Conservation (phyloP, 78 protist species). For the Dictyostelium intermedium region DNA sequence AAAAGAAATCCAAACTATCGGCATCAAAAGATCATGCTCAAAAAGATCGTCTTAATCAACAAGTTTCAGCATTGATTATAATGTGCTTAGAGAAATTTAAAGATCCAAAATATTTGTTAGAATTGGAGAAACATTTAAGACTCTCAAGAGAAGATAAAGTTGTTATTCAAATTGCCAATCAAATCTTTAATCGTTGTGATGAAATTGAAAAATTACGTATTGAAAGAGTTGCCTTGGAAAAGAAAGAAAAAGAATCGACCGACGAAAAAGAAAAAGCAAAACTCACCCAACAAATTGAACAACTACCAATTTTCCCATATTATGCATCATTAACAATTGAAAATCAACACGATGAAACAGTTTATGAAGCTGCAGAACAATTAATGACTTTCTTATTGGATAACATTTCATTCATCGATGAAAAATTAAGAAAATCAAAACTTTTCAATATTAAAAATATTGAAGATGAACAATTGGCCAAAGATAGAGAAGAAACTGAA, state of each 20-base stretch:
- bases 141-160: constrained; percentile 39
- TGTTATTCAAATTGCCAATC: constrained; percentile 3
- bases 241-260: not conserved
- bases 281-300: not conserved
- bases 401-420: constrained; percentile 28
- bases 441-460: constrained; percentile 22
- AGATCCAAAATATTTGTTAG: constrained; percentile 58
- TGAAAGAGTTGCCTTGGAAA: not conserved
- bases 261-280: not conserved
- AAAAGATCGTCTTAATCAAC: not conserved
- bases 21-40: not conserved
- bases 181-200: constrained; percentile 36
- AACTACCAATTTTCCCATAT: constrained; percentile 41
- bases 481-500: not conserved
- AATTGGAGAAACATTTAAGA: constrained; percentile 45
- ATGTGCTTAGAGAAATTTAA: constrained; percentile 70
- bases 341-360: constrained; percentile 35
- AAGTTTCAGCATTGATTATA: not conserved
- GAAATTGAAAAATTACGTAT: constrained; percentile 41
- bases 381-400: constrained; percentile 10
- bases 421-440: constrained; percentile 49
- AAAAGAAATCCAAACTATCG: constrained; percentile 35
- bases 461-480: not conserved
- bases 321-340: not conserved
- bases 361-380: not conserved